phyloP scores from a whole-genome alignment of 129 eudicot genomes.

The Centella asiatica region DNA sequence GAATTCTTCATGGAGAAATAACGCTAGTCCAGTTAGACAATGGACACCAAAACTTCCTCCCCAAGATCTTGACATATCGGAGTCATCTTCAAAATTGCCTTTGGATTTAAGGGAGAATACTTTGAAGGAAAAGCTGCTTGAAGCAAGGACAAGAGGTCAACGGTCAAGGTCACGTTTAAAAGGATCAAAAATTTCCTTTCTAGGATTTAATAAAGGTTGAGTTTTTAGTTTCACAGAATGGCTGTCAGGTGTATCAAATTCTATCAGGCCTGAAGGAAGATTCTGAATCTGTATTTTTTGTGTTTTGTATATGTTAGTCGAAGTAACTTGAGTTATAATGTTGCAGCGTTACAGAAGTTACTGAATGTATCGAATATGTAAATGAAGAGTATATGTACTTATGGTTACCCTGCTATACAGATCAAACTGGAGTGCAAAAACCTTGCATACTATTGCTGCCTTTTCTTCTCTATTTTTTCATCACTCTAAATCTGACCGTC shows the following conservation, averaged over 20 bases:
- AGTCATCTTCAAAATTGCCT: slow-evolving; percentile 41
- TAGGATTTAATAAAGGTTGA: slow-evolving; percentile 11
- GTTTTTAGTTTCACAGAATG: neutral
- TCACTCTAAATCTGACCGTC: neutral
- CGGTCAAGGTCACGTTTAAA: slow-evolving; percentile 68
- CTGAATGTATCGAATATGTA: neutral
- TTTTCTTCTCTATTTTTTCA: neutral
- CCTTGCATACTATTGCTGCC: neutral
- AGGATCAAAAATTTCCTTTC: slow-evolving; percentile 37
- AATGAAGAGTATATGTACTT: neutral
- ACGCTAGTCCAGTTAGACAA: slow-evolving; percentile 69
- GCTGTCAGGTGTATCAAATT: neutral
- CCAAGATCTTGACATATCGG: slow-evolving; percentile 41
- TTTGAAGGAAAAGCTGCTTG: slow-evolving; percentile 65
- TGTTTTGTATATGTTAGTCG: slow-evolving; percentile 20
- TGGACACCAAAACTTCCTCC: slow-evolving; percentile 66
- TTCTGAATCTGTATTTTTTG: slow-evolving; percentile 14
- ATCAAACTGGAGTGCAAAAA: neutral
- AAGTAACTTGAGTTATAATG: slow-evolving; percentile 7
- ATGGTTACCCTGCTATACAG: neutral
- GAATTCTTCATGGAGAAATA: slow-evolving; percentile 47
- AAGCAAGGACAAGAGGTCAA: slow-evolving; percentile 72
- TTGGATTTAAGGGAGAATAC: slow-evolving; percentile 44
- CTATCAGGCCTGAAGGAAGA: neutral
- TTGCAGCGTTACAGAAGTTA: neutral